Base-by-base conservation (phyloP, 1,284 basidiomycete species). In the Sanghuangporus sanghuang region DNA sequence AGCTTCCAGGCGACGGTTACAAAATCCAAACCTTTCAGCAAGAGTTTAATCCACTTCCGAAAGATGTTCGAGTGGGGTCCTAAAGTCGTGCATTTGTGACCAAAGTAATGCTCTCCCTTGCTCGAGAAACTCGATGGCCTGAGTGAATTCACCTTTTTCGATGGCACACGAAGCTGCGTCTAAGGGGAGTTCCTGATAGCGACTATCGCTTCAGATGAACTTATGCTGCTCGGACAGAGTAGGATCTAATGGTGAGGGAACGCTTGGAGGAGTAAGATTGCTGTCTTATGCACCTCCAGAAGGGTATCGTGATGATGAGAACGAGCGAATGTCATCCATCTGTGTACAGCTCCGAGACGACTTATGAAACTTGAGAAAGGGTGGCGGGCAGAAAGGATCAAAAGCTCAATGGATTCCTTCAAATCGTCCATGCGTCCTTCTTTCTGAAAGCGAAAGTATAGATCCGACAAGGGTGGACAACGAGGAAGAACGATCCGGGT, bases 341-440 rank as follows among this genome's bases (percentile, higher is more conserved):
- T 12, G 2, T 44, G 42, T 3, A n/a, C 42, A 2, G 42, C 2
- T 6, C n/a, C 8, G 3, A 44, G 42, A n/a, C 42, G 42, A 44
- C n/a, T n/a, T n/a, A 4, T 2, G 3, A 44, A 6, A 6, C 42
- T 44, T 2, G 42, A 44, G 42, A 44, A 44, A 0, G 42, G 42
- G 42, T 44, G 42, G 3, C 3, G 3, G n/a, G 42, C 42, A 44
- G 42, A 12, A 44, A 12, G n/a, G 11, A 14, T n/a, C 6, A 44
- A 44, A 14, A 4, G 8, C 2, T 44, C 12, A 2, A 77, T 67
- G 2, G 76, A 73, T 49, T 71, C 66, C 21, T 77, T 69, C 36
- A 78, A 65, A 63, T 77, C 75, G 6, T 66, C 53, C 6, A 69
- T 54, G 32, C 68, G 55, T 7, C 66, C 69, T 8, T 63, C 57